Evolutionary conservation across 768 basidiomycete genomes (phyloP).

Genomic region (Leucosporidium scottii): DNA sequence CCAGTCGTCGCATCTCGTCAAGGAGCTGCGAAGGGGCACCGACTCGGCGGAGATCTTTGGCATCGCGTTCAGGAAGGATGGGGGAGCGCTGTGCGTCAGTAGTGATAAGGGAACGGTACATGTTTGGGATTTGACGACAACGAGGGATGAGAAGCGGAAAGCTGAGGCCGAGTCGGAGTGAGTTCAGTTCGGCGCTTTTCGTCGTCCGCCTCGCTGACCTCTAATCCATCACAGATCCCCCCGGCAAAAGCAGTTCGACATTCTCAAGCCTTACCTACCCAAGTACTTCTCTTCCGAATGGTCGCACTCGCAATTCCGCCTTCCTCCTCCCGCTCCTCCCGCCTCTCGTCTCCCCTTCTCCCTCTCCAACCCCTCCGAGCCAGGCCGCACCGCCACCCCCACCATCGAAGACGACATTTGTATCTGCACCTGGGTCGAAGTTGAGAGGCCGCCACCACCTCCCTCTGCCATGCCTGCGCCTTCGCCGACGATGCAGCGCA

Average conservation of each 20-base stretch:
- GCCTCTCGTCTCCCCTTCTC: slow-evolving; percentile 48
- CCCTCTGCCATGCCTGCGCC: neutral
- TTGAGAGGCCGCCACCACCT: slow-evolving; percentile 6
- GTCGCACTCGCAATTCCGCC: slow-evolving; percentile 88
- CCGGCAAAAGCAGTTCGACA: slow-evolving; percentile 74
- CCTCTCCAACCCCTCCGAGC: slow-evolving; percentile 57
- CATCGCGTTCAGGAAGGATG: slow-evolving; percentile 68
- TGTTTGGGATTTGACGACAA: slow-evolving; percentile 60
- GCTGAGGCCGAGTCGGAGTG: slow-evolving; percentile 11
- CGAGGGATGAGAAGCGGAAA: slow-evolving; percentile 13
- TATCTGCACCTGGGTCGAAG: slow-evolving; percentile 25
- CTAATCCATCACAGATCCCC: slow-evolving; percentile 50
- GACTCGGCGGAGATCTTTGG: slow-evolving; percentile 90
- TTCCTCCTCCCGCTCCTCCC: slow-evolving; percentile 75
- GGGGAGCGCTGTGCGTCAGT: slow-evolving; percentile 80
- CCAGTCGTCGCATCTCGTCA: slow-evolving; percentile 59
- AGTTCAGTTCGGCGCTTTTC: slow-evolving; percentile 5
- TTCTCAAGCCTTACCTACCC: slow-evolving; percentile 71
- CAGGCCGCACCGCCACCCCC: slow-evolving; percentile 48
- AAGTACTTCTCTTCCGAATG: slow-evolving; percentile 93
- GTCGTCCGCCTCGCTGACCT: neutral
- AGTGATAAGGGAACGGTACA: slow-evolving; percentile 95
- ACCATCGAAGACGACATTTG: slow-evolving; percentile 41
- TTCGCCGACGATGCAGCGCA: neutral
- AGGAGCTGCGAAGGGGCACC: slow-evolving; percentile 74